A percentile compares a stretch with the other conserved stretches of the same genome.
Evolutionary conservation across 2,329 filamentous ascomycete genomes (phyloP).

Genomic region (Colletotrichum melonis): DNA sequence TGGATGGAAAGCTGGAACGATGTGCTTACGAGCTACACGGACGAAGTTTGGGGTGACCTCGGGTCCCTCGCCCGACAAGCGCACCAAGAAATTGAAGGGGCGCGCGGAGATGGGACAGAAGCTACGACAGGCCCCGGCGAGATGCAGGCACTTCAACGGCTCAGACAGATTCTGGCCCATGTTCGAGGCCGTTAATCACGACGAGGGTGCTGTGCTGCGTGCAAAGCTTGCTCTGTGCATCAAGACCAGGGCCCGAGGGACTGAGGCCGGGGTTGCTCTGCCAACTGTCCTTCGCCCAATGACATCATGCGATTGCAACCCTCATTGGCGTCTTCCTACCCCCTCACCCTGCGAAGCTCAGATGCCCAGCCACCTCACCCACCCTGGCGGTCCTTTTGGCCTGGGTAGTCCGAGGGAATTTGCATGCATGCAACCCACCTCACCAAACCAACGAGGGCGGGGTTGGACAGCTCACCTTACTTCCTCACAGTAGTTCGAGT

Average conservation of each 20-base stretch:
- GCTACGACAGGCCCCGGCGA: conserved; percentile 16
- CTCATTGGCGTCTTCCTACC: not conserved
- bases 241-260: not conserved
- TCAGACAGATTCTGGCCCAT: conserved; percentile 52
- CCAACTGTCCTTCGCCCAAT: conserved; percentile 29
- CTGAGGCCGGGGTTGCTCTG: conserved; percentile 24
- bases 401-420: not conserved
- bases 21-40: conserved; percentile 67
- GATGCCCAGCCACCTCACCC: conserved; percentile 33
- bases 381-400: not conserved
- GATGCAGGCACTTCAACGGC: conserved; percentile 46
- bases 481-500: not conserved
- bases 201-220: not conserved
- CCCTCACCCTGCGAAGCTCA: not conserved
- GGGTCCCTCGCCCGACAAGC: conserved; percentile 67
- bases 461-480: conserved; percentile 7
- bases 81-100: conserved; percentile 62
- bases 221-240: not conserved
- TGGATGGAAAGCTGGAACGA: conserved; percentile 68
- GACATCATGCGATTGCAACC: conserved; percentile 25
- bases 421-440: conserved; percentile 24
- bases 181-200: conserved; percentile 42
- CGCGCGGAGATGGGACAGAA: not conserved
- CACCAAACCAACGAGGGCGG: conserved; percentile 10
- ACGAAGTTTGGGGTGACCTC: conserved; percentile 77